These are phyloP conservation scores for Naganishia cerealis DNA, from an alignment of 1,284 basidiomycete species.

Conservation along the genomic window DNA sequence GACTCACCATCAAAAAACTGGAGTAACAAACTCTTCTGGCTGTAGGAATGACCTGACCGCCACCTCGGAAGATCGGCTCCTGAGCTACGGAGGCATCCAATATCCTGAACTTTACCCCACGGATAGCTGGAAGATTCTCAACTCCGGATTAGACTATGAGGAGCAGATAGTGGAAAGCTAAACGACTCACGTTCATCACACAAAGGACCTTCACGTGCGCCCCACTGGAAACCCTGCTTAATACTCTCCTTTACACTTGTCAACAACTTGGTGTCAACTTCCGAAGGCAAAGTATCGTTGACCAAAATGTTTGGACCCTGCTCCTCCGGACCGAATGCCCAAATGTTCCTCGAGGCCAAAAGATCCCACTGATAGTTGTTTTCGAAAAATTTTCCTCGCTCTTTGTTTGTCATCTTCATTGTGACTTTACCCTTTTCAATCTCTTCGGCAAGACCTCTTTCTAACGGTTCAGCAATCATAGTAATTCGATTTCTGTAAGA, in stretches of 20 bases:
- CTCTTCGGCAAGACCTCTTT: conserved; percentile 89
- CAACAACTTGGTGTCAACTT: conserved; percentile 91
- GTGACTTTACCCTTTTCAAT: conserved; percentile 86
- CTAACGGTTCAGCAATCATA: conserved; percentile 95
- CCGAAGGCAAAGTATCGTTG: conserved; percentile 93
- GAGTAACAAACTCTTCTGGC: conserved; percentile 97
- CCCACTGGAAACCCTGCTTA: conserved; percentile 99
- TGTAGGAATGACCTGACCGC: conserved; percentile 97
- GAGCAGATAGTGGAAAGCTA: conserved; percentile 6
- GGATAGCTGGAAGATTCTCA: conserved; percentile 68
- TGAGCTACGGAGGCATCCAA: conserved; percentile 85
- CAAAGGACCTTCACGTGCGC: conserved; percentile 89
- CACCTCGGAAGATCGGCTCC: conserved; percentile 95
- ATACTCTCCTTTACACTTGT: conserved; percentile 88
- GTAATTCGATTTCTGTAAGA: conserved; percentile 81
- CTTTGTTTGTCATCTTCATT: conserved; percentile 89
- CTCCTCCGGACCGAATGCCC: conserved; percentile 99
- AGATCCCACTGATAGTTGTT: conserved; percentile 98
- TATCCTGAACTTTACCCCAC: conserved; percentile 96
- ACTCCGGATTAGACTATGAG: not conserved
- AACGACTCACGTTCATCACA: conserved; percentile 89
- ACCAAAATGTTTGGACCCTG: conserved; percentile 88
- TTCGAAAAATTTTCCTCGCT: conserved; percentile 89
- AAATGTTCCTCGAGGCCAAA: conserved; percentile 93
- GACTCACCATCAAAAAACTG: conserved; percentile 85